These are phyloP conservation scores for Austroboletus rostrupii DNA, from an alignment of 1,284 basidiomycete species.

Conservation along the genomic window DNA sequence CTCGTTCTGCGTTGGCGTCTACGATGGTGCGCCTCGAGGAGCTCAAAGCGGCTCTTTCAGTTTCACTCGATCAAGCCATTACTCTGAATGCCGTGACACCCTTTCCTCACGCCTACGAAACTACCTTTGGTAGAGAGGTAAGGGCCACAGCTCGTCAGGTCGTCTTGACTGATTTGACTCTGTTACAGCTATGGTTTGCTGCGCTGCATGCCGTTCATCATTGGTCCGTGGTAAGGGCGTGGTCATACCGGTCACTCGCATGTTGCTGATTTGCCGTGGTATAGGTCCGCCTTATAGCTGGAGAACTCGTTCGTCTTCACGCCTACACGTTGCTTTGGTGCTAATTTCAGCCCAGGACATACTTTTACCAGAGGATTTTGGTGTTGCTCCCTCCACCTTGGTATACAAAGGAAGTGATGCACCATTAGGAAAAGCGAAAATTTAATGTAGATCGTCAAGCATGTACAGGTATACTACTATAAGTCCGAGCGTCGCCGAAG, in stretches of 20 bases:
- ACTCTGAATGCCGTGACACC: conserved; percentile 77
- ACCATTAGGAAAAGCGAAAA: conserved; percentile 42
- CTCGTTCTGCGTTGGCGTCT: conserved; percentile 51
- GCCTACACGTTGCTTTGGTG: conserved; percentile 4
- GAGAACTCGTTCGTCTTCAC: conserved; percentile 58
- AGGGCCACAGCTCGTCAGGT: conserved; percentile 13
- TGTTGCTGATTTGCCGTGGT: conserved; percentile 12
- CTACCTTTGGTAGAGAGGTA: conserved; percentile 81
- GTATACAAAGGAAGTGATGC: conserved; percentile 56
- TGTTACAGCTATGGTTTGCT: conserved; percentile 76
- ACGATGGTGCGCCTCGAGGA: conserved; percentile 55
- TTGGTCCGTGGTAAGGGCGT: conserved; percentile 70
- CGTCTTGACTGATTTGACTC: conserved; percentile 8
- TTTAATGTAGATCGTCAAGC: conserved; percentile 23
- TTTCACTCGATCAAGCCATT: conserved; percentile 51
- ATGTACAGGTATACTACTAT: conserved; percentile 6
- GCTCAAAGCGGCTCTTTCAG: conserved; percentile 39
- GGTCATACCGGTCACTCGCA: conserved; percentile 1
- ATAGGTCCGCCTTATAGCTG: conserved; percentile 74
- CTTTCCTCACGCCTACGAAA: conserved; percentile 64
- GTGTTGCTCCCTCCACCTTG: conserved; percentile 78
- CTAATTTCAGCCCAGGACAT: conserved; percentile 46
- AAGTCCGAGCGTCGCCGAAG: too few species aligned
- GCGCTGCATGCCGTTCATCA: conserved; percentile 80
- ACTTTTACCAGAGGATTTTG: conserved; percentile 66